Evolutionary conservation across 2,329 filamentous ascomycete species (phyloP), one percentile per base, ranked within the genome.

Genomic region (Ceratocystis cubensis): DNA sequence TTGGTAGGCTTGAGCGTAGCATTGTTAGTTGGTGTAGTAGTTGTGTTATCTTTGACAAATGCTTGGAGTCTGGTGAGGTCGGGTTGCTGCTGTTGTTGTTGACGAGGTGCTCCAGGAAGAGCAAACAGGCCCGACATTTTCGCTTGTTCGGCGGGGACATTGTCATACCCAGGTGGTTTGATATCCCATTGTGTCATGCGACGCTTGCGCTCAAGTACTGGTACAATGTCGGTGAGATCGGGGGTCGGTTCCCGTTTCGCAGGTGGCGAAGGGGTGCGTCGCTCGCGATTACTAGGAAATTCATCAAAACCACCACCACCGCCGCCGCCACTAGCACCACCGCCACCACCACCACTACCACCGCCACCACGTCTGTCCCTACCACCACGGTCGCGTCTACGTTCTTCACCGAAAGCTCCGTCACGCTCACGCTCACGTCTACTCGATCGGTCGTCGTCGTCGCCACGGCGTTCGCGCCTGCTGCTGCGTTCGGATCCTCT

Each of bases 111-210:
- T 70, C 94, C 94, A 2, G 94, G 94, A 59, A 99, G 84, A 69
- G 95, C 92, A 79, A 99, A 99, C 94, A 99, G 96, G 79, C 93
- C 88, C 71, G 95, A 99, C 57, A 99, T 82, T 80, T 99, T 99
- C 63, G 94, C 95, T 76, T 99, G 95, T 76, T 99, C 95, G 25
- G 94, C 91, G 1, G 94, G 96, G 70, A 99, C 93, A 76, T 94
- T 96, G 74, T 99, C 95, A 73, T 99, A 99, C 57, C 94, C 93
- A 17, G 91, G 90, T 5, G 94, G 94, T 78, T 99, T 99, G 76
- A 99, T 96, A 75, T 99, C 95, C 94, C 94, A 99, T 76, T 99
- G 95, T 45, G 92, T 97, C 80, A 99, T 80, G 68, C 94, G 88
- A 71, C 95, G 88, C 80, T 92, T 94, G 72, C 93, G 87, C 73